phyloP scores from a whole-genome alignment of 176 grass and related monocot genomes.

The Aegilops longissima region DNA sequence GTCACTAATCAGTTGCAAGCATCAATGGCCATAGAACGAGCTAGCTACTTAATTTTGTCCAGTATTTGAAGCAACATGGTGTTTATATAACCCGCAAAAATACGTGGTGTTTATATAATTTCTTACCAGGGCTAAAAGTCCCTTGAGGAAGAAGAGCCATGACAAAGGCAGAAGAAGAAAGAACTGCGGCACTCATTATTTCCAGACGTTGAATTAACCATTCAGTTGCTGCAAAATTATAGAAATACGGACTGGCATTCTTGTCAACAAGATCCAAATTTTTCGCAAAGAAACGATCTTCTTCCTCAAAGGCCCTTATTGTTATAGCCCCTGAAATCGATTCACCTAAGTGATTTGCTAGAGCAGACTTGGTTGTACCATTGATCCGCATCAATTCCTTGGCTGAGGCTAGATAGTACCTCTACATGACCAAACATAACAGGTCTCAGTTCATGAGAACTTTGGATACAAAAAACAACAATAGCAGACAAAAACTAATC shows the following conservation, averaged over 20 bases:
- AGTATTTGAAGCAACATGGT: background rate
- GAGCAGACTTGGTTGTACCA: constrained; percentile 87
- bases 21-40: background rate
- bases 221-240: constrained; percentile 82
- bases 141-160: constrained; percentile 76
- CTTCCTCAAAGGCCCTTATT: constrained; percentile 79
- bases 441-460: constrained; percentile 6
- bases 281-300: constrained; percentile 80
- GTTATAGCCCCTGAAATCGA: constrained; percentile 79
- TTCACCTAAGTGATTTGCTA: constrained; percentile 90
- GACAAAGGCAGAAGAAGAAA: constrained; percentile 78
- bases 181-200: constrained; percentile 65
- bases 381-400: constrained; percentile 70
- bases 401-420: constrained; percentile 82
- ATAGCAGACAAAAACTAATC: background rate
- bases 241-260: constrained; percentile 81
- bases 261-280: constrained; percentile 76
- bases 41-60: background rate
- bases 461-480: constrained; percentile 14
- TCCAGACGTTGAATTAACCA: constrained; percentile 90
- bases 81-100: background rate
- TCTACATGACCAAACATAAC: constrained; percentile 43
- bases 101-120: background rate
- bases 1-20: background rate
- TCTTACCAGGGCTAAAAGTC: constrained; percentile 74